Evolutionary conservation across 2,329 filamentous ascomycete genomes (phyloP), one percentile per base, ranked within the genome.

Genomic region (Penicillium sp.): DNA sequence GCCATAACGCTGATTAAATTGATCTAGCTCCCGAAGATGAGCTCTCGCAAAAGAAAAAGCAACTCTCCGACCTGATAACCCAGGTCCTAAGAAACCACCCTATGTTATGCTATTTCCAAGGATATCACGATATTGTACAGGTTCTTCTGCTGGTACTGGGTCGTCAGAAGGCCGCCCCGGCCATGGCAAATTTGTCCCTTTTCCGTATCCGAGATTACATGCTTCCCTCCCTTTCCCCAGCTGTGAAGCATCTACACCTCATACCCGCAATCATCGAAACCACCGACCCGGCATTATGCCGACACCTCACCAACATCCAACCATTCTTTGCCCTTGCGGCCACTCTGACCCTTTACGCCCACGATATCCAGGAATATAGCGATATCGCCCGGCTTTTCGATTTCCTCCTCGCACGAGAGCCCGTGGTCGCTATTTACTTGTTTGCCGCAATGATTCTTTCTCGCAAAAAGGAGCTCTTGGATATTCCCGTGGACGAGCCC

Each of bases 51-150:
- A 87, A 89, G 67, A 97, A 94, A 68, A 69, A 79, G 48, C 86
- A 94, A 65, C 82, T 99, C 2, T 93, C 86, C 7, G 77, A 84
- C 56, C 80, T 99, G 44, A 97, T 99, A 64, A 84, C 84, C 45
- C 82, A 88, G 58, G 85, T 95, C 12, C 82, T 99, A 39, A 87
- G 95, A 46, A 83, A 83, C 27, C 82, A 95, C 64, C 91, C 92
- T 13, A 86, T 87, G 69, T 84, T 99, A 29, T 91, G 86, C 77
- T 99, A 99, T 75, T 99, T 99, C 72, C 94, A 99, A 76, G 94
- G 94, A 69, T 99, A 95, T 71, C 94, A 99, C 73, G 94, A 99
- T 75, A 97, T 99, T 66, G 94, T 90, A 63, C 95, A 99, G 75
- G 94, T 99, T 20, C 82, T 99, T 53, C 83, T 97, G 33, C 82